Base-by-base conservation (phyloP, 176 grass and related monocot species). In the Zoysia japonica region DNA sequence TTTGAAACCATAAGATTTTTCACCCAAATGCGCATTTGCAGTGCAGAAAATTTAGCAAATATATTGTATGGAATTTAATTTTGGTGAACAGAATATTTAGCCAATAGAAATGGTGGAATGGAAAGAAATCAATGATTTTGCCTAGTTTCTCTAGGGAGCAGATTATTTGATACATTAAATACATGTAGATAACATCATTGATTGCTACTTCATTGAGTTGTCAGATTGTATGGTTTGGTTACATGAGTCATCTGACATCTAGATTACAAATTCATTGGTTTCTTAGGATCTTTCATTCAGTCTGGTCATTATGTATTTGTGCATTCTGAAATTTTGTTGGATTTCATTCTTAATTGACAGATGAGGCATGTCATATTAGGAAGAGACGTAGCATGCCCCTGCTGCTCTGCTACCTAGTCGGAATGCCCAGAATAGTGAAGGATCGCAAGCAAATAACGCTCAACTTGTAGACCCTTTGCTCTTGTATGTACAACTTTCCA, bases 391-490 rank as follows among this genome's bases (percentile, higher is more conserved):
- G 28, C 0, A 44, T 39, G 57, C 15, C 41, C 47, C 19, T 51
- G 70, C 45, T 10, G 63, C 39, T 42, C 76, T 55, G 80, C 39
- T 56, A 47, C 65, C 11, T 38, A 42, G 52, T 80, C 71, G 68
- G 72, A 75, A 76, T 45, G 13, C 82, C 82, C 48, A 60, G 6
- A 28, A 28, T 28, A 86, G 45, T 44, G 17, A 56, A 81, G 64
- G 73, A 75, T 54, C 71, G 38, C 62, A 91, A 86, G 65, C 59
- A 82, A 45, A 28, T 53, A 70, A 61, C 82, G 79, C 28, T 28
- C 69, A 57, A 80, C 87, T 74, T 88, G 71, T 76, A 93, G 64
- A 86, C 88, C 72, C 80, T 70, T 91, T 28, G 19, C 65, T 82
- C 79, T 67, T 46, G 64, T 83, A 64, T 72, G 65, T 83, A 75